Base-by-base conservation (phyloP, 768 basidiomycete genomes). In the Mycena vitilis region DNA sequence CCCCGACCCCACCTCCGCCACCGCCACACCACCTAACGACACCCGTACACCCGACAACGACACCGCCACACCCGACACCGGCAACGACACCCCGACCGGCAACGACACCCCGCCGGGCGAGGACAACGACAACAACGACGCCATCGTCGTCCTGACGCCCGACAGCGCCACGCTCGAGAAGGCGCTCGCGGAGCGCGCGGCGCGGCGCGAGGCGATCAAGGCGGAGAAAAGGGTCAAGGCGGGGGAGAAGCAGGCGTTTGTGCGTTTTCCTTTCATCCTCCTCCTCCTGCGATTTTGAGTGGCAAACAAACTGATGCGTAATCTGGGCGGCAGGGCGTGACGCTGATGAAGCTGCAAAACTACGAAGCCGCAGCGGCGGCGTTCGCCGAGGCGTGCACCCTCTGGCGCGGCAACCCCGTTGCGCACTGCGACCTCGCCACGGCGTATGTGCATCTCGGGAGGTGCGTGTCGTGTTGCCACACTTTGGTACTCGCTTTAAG, bases 391-490 rank as follows among this genome's bases (percentile, higher is more conserved):
- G 71, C 71, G 1, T 72, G 67, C 53, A 63, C 16, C 10, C 52
- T 69, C 13, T 72, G 71, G 71, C 60, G 64, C 40, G 22, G 56
- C 6, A 72, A 72, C 40, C 64, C 71, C 22, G 67, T 72, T 13
- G 47, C 55, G 2, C 66, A 66, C 51, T 72, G 71, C 36, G 71
- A 72, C 47, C 71, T 72, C 34, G 71, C 71, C 20, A 72, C 71
- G 8, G 71, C 71, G 55, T 72, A 66, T 45, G 52, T 72, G 11
- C 71, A 72, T 49, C 67, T 69, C 5, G 71, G 67, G 42, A 55
- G 67, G 71, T 72, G 52, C 18, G 71, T 68, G 5, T 13, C 34
- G 11, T 16, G 15, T 16, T 16, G 9, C 9, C 22, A 22, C 45
- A 42, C 15, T 34, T 47, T 10, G 20, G 34, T 36, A 48, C 1